Conservation (phyloP, 345 rosid genomes). For the Salix suchowensis region DNA sequence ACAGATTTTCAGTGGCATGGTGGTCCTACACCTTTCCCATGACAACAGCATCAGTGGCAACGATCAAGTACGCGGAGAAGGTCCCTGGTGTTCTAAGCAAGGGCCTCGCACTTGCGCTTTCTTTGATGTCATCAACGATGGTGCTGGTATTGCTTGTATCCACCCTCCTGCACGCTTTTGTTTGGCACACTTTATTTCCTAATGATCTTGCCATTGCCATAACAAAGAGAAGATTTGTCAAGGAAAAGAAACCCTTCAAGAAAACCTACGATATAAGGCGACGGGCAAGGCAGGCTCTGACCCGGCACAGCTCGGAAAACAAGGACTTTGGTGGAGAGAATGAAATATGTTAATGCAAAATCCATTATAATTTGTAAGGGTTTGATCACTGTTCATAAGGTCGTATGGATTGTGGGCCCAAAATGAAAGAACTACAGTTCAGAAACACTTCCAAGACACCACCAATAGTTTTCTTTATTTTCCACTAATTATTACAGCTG, state of each 20-base stretch:
- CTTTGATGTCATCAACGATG: slow-evolving; percentile 78
- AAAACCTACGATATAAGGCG: slow-evolving; percentile 59
- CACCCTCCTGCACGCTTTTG: slow-evolving; percentile 73
- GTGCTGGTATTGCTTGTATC: slow-evolving; percentile 57
- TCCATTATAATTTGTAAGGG: not conserved
- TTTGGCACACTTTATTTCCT: slow-evolving; percentile 70
- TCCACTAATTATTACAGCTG: slow-evolving; percentile 11
- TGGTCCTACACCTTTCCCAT: slow-evolving; percentile 97
- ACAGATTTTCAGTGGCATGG: slow-evolving; percentile 92
- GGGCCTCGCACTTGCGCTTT: slow-evolving; percentile 63
- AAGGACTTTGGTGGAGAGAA: slow-evolving; percentile 37
- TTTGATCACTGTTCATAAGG: not conserved
- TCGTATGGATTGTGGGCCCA: not conserved
- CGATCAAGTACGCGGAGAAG: slow-evolving; percentile 79
- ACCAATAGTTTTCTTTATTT: not conserved
- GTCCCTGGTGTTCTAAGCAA: slow-evolving; percentile 58
- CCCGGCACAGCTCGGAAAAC: slow-evolving; percentile 39
- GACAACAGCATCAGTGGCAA: slow-evolving; percentile 88
- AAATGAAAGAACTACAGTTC: not conserved
- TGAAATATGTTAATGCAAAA: not conserved
- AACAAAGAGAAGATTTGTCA: slow-evolving; percentile 56
- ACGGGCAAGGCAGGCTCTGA: slow-evolving; percentile 68
- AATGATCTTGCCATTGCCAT: slow-evolving; percentile 90
- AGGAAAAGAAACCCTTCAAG: slow-evolving; percentile 57
- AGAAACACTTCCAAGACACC: not conserved